Base-by-base conservation (phyloP, 1,284 basidiomycete genomes). In the Sphaerobolus stellatus region DNA sequence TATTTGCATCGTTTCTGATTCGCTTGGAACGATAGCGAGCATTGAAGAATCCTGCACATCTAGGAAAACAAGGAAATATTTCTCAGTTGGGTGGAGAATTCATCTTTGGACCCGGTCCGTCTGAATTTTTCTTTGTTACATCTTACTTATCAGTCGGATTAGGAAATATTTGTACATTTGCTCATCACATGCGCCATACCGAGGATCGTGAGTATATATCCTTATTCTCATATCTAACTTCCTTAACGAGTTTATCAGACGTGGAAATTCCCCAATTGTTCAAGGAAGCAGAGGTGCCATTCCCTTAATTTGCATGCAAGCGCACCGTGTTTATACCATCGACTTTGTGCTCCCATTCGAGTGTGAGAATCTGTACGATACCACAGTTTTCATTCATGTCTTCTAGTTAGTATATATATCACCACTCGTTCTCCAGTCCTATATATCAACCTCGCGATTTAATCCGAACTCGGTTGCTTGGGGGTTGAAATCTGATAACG, bases 61-160 rank as follows among this genome's bases (percentile, higher is more conserved):
- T 83, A 13, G 82, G 82, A 1, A 84, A 83, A 60, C 77, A 83
- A 56, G 84, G 84, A 1, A 79, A 81, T 44, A 64, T 80, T 16
- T 73, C 77, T 0, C 84, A 87, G 62, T 67, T 82, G 1, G 84
- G 83, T 2, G 83, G 82, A 2, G 84, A 86, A 34, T 85, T 85
- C 57, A 66, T 86, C 24, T 72, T 86, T 48, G 81, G 80, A 24
- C 79, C 80, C 29, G 80, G 80, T 79, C 59, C 13, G 64, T 36
- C 13, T 34, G 24, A 30, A 49, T 18, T 34, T 31, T 18, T 13
- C 20, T 7, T 47, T 22, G 13, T 13, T 20, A 8, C 8, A 9
- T 30, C 22, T 13, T 18, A 25, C 11, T 6, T 8, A n/a, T 4
- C 6, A 4, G n/a, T 8, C 24, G 18, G 6, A 36, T 9, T 31